These are phyloP conservation scores for Perilla frutescens DNA, from an alignment of 257 asterid genomes.

Conservation along the genomic window DNA sequence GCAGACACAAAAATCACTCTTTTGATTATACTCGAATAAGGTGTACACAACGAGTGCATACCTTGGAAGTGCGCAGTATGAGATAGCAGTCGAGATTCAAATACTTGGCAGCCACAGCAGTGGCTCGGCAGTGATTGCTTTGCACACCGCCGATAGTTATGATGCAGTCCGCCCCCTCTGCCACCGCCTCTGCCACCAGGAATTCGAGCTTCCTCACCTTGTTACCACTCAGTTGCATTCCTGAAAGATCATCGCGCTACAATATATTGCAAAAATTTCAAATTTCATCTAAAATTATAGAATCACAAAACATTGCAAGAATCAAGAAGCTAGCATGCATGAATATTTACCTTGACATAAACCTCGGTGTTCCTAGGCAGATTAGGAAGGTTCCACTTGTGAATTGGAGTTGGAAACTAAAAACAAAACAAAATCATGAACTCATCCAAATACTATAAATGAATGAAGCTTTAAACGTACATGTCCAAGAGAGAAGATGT, in stretches of 20 bases:
- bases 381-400: constrained; percentile 93
- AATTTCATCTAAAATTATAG: not conserved
- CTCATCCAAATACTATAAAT: not conserved
- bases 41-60: constrained; percentile 28
- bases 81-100: constrained; percentile 87
- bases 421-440: not conserved
- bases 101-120: constrained; percentile 96
- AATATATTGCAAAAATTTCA: constrained; percentile 37
- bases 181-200: constrained; percentile 91
- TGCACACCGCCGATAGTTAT: constrained; percentile 94
- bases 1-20: too few species aligned
- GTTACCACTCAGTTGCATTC: constrained; percentile 98
- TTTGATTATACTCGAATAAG: too few species aligned
- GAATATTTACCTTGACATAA: constrained; percentile 73
- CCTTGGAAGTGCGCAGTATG: constrained; percentile 92
- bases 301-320: not conserved
- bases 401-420: constrained; percentile 95
- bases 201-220: constrained; percentile 97
- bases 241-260: constrained; percentile 96
- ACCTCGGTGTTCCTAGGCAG: constrained; percentile 83
- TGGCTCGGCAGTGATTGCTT: constrained; percentile 97
- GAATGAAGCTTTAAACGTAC: constrained; percentile 45
- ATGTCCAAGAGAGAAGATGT: constrained; percentile 76
- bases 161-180: constrained; percentile 85
- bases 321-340: not conserved